Conservation (phyloP, 208 protist genomes). For the Crithidia acanthocephali region DNA sequence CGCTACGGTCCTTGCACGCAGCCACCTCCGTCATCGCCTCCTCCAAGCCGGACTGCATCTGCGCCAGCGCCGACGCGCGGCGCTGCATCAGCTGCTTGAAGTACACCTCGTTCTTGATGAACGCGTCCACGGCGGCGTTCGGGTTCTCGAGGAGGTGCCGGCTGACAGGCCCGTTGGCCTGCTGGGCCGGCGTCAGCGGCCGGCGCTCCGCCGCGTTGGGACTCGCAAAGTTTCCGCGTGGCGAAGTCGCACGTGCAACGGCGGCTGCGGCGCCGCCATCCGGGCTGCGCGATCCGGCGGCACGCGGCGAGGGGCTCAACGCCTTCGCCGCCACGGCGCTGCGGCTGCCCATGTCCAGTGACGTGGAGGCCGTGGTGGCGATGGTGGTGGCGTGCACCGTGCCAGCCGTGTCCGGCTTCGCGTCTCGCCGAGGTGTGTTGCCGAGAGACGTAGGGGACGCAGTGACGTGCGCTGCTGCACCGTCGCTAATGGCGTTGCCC, state of each 20-base stretch:
- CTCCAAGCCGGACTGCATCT: constrained; percentile 65
- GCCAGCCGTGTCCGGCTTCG: neutral
- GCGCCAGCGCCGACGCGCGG: constrained; percentile 57
- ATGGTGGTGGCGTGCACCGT: neutral
- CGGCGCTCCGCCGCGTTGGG: neutral
- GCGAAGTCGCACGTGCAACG: neutral
- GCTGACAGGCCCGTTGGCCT: constrained; percentile 23
- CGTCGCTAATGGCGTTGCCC: neutral
- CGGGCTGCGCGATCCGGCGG: constrained; percentile 14
- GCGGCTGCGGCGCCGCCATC: constrained; percentile 4
- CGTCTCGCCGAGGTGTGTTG: neutral
- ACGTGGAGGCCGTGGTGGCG: constrained; percentile 8
- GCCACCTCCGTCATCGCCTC: constrained; percentile 63
- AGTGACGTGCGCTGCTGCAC: neutral
- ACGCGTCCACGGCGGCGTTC: constrained; percentile 63
- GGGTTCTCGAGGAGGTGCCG: constrained; percentile 56
- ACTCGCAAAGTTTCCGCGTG: neutral
- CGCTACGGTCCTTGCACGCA: constrained; percentile 73
- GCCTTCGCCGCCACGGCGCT: constrained; percentile 1
- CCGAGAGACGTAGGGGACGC: neutral
- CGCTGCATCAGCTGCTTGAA: constrained; percentile 82
- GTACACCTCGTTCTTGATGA: constrained; percentile 89
- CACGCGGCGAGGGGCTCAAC: constrained; percentile 14
- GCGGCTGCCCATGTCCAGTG: constrained; percentile 14
- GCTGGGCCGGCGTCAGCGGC: constrained; percentile 32